Percentiles rank a stretch among this genome's conserved stretches.
Evolutionary conservation across 2,329 filamentous ascomycete species (phyloP).

Genomic region (Boeremia exigua): DNA sequence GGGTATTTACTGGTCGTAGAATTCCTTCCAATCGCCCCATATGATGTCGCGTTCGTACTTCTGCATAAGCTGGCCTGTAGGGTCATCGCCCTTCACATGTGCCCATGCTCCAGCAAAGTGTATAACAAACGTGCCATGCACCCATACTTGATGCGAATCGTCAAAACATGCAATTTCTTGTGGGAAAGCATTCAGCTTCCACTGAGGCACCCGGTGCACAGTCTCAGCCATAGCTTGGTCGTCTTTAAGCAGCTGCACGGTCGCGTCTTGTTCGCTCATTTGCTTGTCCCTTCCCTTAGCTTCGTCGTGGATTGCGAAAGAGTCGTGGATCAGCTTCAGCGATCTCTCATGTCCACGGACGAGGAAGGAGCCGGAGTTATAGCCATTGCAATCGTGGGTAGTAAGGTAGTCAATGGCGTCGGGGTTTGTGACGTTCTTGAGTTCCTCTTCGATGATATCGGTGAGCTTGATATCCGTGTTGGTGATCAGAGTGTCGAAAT

Average conservation of each 20-base stretch:
- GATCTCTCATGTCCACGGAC: conserved; percentile 45
- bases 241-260: conserved; percentile 42
- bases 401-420: conserved; percentile 47
- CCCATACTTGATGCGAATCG: conserved; percentile 36
- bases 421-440: conserved; percentile 37
- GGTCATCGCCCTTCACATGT: conserved; percentile 47
- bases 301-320: conserved; percentile 34
- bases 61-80: conserved; percentile 48
- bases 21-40: conserved; percentile 43
- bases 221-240: conserved; percentile 26
- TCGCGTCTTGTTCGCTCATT: conserved; percentile 49
- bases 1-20: conserved; percentile 21
- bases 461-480: conserved; percentile 46
- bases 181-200: conserved; percentile 50
- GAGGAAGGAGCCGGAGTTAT: conserved; percentile 50
- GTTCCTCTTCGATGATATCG: conserved; percentile 45
- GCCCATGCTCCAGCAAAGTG: conserved; percentile 54
- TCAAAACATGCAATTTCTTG: conserved; percentile 50
- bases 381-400: conserved; percentile 49
- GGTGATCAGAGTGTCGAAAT: conserved; percentile 52
- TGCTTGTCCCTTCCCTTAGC: conserved; percentile 28
- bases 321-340: conserved; percentile 42
- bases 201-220: conserved; percentile 44
- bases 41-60: conserved; percentile 45
- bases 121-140: conserved; percentile 46